A percentile compares a stretch with the other conserved stretches of the same genome.
phyloP scores from a whole-genome alignment of 2,329 filamentous ascomycete species.

The Blumeria hordei region DNA sequence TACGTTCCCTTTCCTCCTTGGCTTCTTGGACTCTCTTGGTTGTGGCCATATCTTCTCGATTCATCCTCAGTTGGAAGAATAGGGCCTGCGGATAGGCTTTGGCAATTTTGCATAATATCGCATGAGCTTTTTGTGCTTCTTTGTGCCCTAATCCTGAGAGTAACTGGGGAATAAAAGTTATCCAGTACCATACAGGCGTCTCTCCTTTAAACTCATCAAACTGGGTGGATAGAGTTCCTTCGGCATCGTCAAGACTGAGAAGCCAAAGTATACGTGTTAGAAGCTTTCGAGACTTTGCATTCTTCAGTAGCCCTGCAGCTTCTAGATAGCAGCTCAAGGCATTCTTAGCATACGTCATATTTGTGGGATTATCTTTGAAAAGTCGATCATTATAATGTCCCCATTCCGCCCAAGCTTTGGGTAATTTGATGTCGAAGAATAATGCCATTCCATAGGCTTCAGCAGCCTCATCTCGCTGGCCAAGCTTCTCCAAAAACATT shows the following conservation, averaged over 20 bases:
- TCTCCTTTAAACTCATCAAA: conserved; percentile 97
- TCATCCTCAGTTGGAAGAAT: conserved; percentile 87
- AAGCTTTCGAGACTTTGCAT: conserved; percentile 81
- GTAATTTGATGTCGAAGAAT: conserved; percentile 84
- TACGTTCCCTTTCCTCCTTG: conserved; percentile 32
- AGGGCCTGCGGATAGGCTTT: conserved; percentile 88
- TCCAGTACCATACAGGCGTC: conserved; percentile 98
- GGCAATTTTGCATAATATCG: conserved; percentile 75
- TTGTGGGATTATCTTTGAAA: conserved; percentile 72
- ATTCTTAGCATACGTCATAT: conserved; percentile 66
- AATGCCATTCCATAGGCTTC: conserved; percentile 84
- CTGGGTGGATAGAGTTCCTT: conserved; percentile 57
- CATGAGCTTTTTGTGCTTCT: conserved; percentile 68
- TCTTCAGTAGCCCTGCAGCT: conserved; percentile 90
- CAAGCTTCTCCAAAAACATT: conserved; percentile 93
- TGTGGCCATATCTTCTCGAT: conserved; percentile 72
- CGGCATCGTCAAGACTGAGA: conserved; percentile 73
- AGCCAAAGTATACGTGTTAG: conserved; percentile 88
- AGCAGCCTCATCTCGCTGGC: conserved; percentile 75
- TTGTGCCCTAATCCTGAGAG: conserved; percentile 77
- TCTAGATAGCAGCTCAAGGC: conserved; percentile 92
- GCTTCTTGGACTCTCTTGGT: conserved; percentile 76
- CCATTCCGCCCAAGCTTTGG: conserved; percentile 98
- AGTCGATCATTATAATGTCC: conserved; percentile 92
- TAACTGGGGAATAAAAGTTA: conserved; percentile 92